These are phyloP conservation scores for Phascolomyces articulosus DNA, from an alignment of 371 early-diverging fungal genomes.

Conservation along the genomic window DNA sequence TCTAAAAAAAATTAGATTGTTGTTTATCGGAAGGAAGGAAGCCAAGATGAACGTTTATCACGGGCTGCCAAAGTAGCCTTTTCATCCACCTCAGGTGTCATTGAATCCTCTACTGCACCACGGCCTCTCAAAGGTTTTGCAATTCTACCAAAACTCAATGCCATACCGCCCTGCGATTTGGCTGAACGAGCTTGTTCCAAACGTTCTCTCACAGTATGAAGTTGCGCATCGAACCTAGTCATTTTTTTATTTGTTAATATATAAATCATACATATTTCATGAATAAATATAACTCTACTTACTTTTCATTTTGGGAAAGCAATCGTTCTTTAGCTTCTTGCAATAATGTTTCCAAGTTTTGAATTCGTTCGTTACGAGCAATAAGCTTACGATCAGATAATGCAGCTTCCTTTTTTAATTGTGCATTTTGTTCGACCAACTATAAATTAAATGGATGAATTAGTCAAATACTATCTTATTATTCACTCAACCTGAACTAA, in stretches of 20 bases:
- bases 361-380: slow-evolving; percentile 92
- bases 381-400: slow-evolving; percentile 88
- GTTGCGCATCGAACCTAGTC: slow-evolving; percentile 77
- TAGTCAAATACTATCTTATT: too few relatives aligned
- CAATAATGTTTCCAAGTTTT: slow-evolving; percentile 80
- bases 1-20: not conserved
- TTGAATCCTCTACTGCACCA: slow-evolving; percentile 29
- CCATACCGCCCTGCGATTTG: slow-evolving; percentile 59
- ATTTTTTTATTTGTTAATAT: not conserved
- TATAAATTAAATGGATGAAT: slow-evolving; percentile 14
- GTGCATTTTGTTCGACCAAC: slow-evolving; percentile 92
- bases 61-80: slow-evolving; percentile 17
- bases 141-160: slow-evolving; percentile 82
- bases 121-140: slow-evolving; percentile 95
- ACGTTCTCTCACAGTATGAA: slow-evolving; percentile 77
- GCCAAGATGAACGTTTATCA: slow-evolving; percentile 40
- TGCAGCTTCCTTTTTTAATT: slow-evolving; percentile 88
- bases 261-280: too few relatives aligned
- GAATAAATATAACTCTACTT: slow-evolving; percentile 7
- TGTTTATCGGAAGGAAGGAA: slow-evolving; percentile 28
- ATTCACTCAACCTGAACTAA: too few relatives aligned
- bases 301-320: slow-evolving; percentile 80
- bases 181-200: slow-evolving; percentile 74
- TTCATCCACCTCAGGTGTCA: not conserved
- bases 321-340: slow-evolving; percentile 76